Base-by-base conservation (phyloP, 352 stramenopile genomes). In the Phytopythium kandeliae region DNA sequence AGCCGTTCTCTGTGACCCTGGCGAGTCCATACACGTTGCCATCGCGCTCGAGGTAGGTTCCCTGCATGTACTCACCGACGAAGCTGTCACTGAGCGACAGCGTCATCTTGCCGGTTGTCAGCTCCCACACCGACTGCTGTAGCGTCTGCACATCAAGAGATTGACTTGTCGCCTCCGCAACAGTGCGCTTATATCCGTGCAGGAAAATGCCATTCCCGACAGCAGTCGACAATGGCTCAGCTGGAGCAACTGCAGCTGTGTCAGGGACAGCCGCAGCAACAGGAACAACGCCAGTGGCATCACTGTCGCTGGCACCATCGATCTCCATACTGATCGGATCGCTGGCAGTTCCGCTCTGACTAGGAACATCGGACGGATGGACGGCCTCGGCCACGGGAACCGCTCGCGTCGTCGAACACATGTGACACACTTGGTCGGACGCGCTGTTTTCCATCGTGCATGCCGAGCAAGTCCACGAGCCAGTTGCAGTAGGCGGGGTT, bases 361-460 rank as follows among this genome's bases (percentile, higher is more conserved):
- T 30, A 22, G 31, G 34, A 9, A 79, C 55, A 35, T 78, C 62
- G 4, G 60, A 51, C 0, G 57, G 19, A 1, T 73, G 60, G 15
- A 85, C 55, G 15, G 65, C 52, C 54, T 66, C 59, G 7, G 60
- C 69, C 41, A 89, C 48, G 11, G 76, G 67, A 8, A 85, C 54
- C 12, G 58, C 54, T 26, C 72, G 62, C 16, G 57, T 43, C 15
- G 77, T 91, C 8, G 69, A 69, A 28, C 84, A 94, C 74, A 92
- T 88, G 50, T 87, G 74, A 44, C 84, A 94, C 7, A 54, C 62
- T 31, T 57, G 65, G 57, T 87, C 63, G 0, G 57, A 28, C 16
- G 66, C 57, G 26, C 78, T 69, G 49, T 94, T 94, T 49, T 85
- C 68, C 81, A 94, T 92, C 5, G 84, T 94, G 46, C 84, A 94